These are phyloP conservation scores for Populus tomentosa DNA, from an alignment of 441 rosid genomes.

Conservation along the genomic window DNA sequence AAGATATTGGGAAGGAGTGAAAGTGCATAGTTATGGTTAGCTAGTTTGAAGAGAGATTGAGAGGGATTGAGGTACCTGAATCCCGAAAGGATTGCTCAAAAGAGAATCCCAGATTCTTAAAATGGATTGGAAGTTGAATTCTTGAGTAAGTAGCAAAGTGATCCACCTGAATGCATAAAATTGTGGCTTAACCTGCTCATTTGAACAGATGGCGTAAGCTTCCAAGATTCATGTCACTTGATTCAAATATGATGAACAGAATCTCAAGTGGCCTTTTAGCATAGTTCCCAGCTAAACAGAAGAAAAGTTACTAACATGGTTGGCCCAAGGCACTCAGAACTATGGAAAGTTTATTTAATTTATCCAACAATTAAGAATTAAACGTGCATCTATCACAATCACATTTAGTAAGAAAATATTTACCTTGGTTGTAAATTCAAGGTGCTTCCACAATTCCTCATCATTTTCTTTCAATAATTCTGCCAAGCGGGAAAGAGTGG, in stretches of 20 bases:
- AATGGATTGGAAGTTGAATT: slow-evolving; percentile 54
- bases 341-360: not conserved
- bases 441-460: slow-evolving; percentile 66
- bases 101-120: slow-evolving; percentile 75
- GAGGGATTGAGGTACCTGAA: slow-evolving; percentile 39
- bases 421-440: slow-evolving; percentile 54
- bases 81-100: slow-evolving; percentile 53
- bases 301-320: not conserved
- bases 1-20: not conserved
- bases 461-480: slow-evolving; percentile 54
- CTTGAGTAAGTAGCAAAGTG: slow-evolving; percentile 69
- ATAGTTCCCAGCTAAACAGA: not conserved
- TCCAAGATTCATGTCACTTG: not conserved
- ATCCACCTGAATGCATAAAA: slow-evolving; percentile 77
- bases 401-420: not conserved
- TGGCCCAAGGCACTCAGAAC: not conserved
- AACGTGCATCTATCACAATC: not conserved
- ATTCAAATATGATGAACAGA: not conserved
- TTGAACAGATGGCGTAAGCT: not conserved
- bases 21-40: not conserved
- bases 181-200: slow-evolving; percentile 60
- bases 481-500: slow-evolving; percentile 53
- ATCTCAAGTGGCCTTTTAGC: not conserved
- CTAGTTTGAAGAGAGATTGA: not conserved
- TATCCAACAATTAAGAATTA: not conserved